Conservation (phyloP, 495 filamentous ascomycete genomes). For the Durotheca rogersii region DNA sequence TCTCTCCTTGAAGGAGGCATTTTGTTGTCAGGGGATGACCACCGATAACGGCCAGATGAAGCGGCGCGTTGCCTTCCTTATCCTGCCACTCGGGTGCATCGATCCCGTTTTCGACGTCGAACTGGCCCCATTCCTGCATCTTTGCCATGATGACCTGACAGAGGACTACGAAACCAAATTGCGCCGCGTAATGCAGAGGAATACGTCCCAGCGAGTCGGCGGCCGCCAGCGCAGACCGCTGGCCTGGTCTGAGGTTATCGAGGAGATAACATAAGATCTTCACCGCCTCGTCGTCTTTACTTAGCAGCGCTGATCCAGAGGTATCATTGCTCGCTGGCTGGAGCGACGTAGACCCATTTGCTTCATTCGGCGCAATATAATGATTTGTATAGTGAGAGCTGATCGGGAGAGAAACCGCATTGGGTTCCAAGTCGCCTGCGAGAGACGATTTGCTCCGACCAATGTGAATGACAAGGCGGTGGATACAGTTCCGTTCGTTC, state of each 20-base stretch:
- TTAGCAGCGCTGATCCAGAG: constrained; percentile 59
- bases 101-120: constrained; percentile 79
- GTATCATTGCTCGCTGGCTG: constrained; percentile 43
- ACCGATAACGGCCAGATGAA: constrained; percentile 89
- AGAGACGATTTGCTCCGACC: constrained; percentile 71
- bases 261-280: constrained; percentile 73
- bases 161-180: constrained; percentile 86
- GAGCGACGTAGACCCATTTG: constrained; percentile 56
- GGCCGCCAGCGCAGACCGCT: constrained; percentile 65
- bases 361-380: constrained; percentile 66
- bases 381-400: constrained; percentile 62
- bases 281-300: constrained; percentile 71
- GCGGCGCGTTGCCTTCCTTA: constrained; percentile 82
- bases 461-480: constrained; percentile 86
- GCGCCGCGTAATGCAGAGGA: constrained; percentile 91
- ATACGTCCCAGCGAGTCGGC: constrained; percentile 80
- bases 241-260: constrained; percentile 64
- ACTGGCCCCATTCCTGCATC: constrained; percentile 86
- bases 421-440: constrained; percentile 50
- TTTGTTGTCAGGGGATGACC: constrained; percentile 85
- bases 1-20: constrained; percentile 75
- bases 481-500: constrained; percentile 89
- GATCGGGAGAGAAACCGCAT: constrained; percentile 48
- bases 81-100: constrained; percentile 88
- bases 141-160: constrained; percentile 84